Evolutionary conservation across 257 asterid genomes (phyloP), one percentile per base, ranked within the genome.

Genomic region (Fraxinus pennsylvanica): DNA sequence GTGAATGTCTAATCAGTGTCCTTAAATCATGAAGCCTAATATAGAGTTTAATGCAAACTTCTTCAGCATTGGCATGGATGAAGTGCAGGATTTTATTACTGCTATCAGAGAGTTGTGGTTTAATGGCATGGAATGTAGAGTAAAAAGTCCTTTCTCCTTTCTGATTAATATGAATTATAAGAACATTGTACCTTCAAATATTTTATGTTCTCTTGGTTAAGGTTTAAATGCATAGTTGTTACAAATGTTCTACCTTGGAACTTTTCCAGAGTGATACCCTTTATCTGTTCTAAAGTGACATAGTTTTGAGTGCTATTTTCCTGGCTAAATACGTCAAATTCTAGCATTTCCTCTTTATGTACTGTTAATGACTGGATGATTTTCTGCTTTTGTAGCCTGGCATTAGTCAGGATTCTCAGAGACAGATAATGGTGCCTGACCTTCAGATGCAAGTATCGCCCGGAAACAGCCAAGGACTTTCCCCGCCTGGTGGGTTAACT

Each of bases 381-480:
- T 77, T 4, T 71, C 69, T 75, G 71, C 57, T 79, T 66, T 76
- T 80, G 74, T 86, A 91, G 96, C 92, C 94, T 77, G 84, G 89
- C 69, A 83, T 82, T 80, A 88, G 82, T 81, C 94, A 83, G 78
- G 97, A 94, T 77, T 75, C 92, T 54, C 94, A 82, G 79, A 87
- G 96, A 87, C 96, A 91, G 79, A 86, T 85, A 84, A 66, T 83
- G 86, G 87, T 70, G 41, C 82, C 97, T 43, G 96, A 95, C 79
- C 86, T 83, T 81, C 98, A 90, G 82, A 87, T 84, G 87, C 86
- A 83, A 77, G 84, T n/a, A n/a, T 74, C 68, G 8, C 33, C 90
- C 10, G 84, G 87, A 21, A 86, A 73, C 83, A 82, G 79, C 81
- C 90, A 83, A 78, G 88, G 83, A 19, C 52, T 68, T 52, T 72